phyloP scores from a whole-genome alignment of 2,329 filamentous ascomycete genomes.

The Grosmannia clavigera region DNA sequence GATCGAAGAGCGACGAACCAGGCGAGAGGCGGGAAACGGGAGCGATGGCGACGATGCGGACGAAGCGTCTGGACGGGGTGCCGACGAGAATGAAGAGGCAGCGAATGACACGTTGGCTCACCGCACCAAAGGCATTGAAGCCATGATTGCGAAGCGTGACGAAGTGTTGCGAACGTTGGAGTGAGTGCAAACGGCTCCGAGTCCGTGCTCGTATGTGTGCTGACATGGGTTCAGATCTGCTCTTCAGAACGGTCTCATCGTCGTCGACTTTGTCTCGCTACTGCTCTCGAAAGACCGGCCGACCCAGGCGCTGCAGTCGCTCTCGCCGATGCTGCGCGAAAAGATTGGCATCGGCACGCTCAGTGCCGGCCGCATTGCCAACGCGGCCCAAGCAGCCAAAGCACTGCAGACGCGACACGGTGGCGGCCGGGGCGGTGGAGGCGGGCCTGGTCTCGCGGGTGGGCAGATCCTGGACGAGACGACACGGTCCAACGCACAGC shows the following conservation, averaged over 20 bases:
- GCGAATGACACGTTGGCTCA: conserved; percentile 14
- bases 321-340: conserved; percentile 59
- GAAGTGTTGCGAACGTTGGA: conserved; percentile 47
- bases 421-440: neutral
- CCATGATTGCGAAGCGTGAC: conserved; percentile 37
- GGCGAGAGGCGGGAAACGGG: conserved; percentile 18
- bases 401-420: conserved; percentile 5
- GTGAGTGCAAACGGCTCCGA: conserved; percentile 23
- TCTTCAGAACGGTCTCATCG: conserved; percentile 51
- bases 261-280: conserved; percentile 73
- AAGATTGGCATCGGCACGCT: conserved; percentile 63
- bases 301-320: conserved; percentile 52
- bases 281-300: conserved; percentile 73
- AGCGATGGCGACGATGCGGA: conserved; percentile 33
- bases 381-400: conserved; percentile 39
- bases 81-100: conserved; percentile 23
- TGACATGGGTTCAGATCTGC: conserved; percentile 24
- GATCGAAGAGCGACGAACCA: conserved; percentile 38
- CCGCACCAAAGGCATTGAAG: conserved; percentile 17
- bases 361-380: conserved; percentile 51
- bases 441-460: neutral
- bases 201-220: neutral
- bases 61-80: conserved; percentile 25
- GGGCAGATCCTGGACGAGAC: conserved; percentile 21
- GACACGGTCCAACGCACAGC: conserved; percentile 15